Evolutionary conservation across 257 asterid genomes (phyloP), one percentile per base, ranked within the genome.

Genomic region (Eucommia ulmoides): DNA sequence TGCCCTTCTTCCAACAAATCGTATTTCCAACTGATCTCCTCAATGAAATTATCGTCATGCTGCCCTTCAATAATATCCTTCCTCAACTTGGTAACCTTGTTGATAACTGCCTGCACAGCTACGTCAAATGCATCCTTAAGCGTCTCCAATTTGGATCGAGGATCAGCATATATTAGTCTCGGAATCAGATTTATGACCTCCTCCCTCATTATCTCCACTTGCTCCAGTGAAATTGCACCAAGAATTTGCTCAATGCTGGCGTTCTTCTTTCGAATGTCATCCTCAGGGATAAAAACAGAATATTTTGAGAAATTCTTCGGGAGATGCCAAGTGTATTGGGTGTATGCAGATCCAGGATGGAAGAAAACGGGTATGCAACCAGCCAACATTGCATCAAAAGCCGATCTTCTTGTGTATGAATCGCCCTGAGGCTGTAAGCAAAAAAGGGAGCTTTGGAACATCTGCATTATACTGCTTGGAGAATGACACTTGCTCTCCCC

Each of bases 391-490:
- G 94, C 68, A 55, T 87, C 96, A 50, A 87, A 87, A 1, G 96
- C 87, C 1, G 96, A 87, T 75, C 96, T 76, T 60, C 96, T 78
- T 1, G 96, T 83, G 29, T 67, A 87, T 0, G 96, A 83, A 64
- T 87, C 96, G 0, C 96, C 96, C 58, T 72, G 89, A 45, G 96
- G 96, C 61, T 87, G 96, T 24, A 87, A 62, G 58, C 96, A 87
- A 72, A 87, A 87, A 52, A 60, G 63, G 1, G 96, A 80, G 68
- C 73, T 74, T 65, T 80, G 94, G 54, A 83, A 83, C 93, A 83
- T 83, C 73, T 80, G 74, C 96, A 86, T 86, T 38, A 86, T 76
- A 41, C 78, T 78, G 58, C 84, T 71, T 0, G 96, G 96, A 12
- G 96, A 83, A 24, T 83, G 84, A 33, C 96, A 86, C 67, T 83